A percentile compares a stretch with the other conserved stretches of the same genome.
phyloP scores from a whole-genome alignment of 176 grass and related monocot genomes.

The Canna indica region DNA sequence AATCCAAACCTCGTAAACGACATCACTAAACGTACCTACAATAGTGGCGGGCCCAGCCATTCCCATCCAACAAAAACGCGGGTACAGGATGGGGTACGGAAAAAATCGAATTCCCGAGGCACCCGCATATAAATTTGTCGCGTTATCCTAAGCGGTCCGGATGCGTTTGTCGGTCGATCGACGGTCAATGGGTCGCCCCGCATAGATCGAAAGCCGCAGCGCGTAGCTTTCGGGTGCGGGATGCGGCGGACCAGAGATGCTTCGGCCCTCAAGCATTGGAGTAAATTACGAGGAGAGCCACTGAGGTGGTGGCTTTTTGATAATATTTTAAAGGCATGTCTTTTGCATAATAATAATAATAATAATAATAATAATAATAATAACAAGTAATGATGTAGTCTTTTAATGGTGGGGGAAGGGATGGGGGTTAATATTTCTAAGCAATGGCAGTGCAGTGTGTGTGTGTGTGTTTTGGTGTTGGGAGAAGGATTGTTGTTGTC shows the following conservation, averaged over 20 bases:
- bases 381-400: constrained; percentile 39
- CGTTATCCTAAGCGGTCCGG: not conserved
- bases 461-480: too few relatives aligned
- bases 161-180: not conserved
- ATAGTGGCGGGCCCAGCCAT: not conserved
- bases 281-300: constrained; percentile 30
- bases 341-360: not conserved
- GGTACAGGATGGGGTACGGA: not conserved
- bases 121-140: not conserved
- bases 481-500: too few relatives aligned
- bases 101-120: not conserved
- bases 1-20: not conserved
- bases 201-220: not conserved
- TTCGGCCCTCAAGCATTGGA: not conserved
- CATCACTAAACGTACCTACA: not conserved
- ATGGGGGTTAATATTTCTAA: constrained; percentile 32
- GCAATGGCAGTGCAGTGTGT: not conserved
- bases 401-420: too few relatives aligned
- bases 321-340: constrained; percentile 14
- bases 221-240: not conserved
- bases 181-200: not conserved
- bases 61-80: not conserved
- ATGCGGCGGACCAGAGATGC: not conserved
- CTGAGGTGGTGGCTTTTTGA: constrained; percentile 23
- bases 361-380: too few relatives aligned